Evolutionary conservation across 2,329 filamentous ascomycete genomes (phyloP).

Genomic region (Lithohypha guttulata): DNA sequence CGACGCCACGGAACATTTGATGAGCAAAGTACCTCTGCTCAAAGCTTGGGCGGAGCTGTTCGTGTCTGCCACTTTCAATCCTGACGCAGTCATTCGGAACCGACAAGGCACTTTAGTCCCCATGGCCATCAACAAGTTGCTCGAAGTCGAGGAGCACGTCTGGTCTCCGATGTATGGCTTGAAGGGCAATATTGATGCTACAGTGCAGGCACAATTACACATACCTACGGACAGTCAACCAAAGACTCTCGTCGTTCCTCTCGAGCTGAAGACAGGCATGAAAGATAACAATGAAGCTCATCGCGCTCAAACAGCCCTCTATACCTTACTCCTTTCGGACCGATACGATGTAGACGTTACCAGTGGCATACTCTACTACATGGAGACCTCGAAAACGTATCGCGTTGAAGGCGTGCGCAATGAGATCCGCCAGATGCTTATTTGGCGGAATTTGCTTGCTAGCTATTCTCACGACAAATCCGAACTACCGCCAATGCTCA

Average conservation of each 20-base stretch:
- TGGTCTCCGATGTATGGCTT: conserved; percentile 97
- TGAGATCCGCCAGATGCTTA: conserved; percentile 91
- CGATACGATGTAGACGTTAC: conserved; percentile 84
- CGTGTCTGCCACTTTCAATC: conserved; percentile 58
- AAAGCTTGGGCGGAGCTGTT: conserved; percentile 76
- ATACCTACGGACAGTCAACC: conserved; percentile 49
- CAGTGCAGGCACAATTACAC: conserved; percentile 74
- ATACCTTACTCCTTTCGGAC: conserved; percentile 84
- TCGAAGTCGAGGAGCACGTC: conserved; percentile 94
- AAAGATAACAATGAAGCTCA: conserved; percentile 67
- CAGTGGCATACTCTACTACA: conserved; percentile 88
- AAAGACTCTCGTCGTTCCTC: conserved; percentile 70
- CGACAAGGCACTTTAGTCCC: conserved; percentile 63
- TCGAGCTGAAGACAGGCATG: conserved; percentile 92
- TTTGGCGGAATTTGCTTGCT: conserved; percentile 84
- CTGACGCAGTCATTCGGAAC: conserved; percentile 65
- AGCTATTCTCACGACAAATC: conserved; percentile 73
- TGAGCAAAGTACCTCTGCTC: conserved; percentile 71
- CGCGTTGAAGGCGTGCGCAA: conserved; percentile 75
- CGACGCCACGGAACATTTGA: conserved; percentile 67
- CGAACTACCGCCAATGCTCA: conserved; percentile 76
- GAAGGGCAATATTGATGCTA: conserved; percentile 96
- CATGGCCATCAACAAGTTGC: conserved; percentile 82
- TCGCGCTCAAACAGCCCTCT: conserved; percentile 86
- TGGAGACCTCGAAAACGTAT: conserved; percentile 78